Evolutionary conservation across 2,329 filamentous ascomycete species (phyloP).

Genomic region (Venturia pyrina): DNA sequence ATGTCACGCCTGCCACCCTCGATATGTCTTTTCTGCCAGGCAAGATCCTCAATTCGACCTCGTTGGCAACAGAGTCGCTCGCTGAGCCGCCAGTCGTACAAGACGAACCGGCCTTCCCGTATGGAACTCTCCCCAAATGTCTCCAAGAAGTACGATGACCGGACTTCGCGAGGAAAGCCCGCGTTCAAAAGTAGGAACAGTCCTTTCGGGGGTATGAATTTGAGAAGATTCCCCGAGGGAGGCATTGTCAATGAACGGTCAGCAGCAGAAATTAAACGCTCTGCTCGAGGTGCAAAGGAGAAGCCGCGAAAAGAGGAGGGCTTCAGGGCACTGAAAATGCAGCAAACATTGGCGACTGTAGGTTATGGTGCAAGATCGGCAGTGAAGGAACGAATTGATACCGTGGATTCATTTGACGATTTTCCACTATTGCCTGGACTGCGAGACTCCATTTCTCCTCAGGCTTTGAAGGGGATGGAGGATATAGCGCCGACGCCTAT

Average conservation of each 20-base stretch:
- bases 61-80: constrained; percentile 12
- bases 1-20: constrained; percentile 22
- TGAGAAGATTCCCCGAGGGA: constrained; percentile 34
- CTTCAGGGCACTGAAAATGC: constrained; percentile 90
- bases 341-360: constrained; percentile 64
- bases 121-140: constrained; percentile 22
- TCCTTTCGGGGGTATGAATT: constrained; percentile 52
- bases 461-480: constrained; percentile 61
- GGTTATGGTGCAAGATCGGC: constrained; percentile 60
- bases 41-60: constrained; percentile 15
- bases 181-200: constrained; percentile 34
- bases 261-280: constrained; percentile 22
- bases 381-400: constrained; percentile 51
- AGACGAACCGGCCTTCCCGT: constrained; percentile 7
- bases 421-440: constrained; percentile 66
- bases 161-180: constrained; percentile 25
- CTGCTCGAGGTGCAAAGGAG: constrained; percentile 19
- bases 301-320: constrained; percentile 38
- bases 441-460: constrained; percentile 53
- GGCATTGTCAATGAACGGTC: constrained; percentile 33
- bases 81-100: neutral
- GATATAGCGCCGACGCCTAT: constrained; percentile 78
- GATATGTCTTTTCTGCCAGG: constrained; percentile 35
- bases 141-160: constrained; percentile 20
- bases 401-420: constrained; percentile 69